Conservation (phyloP, 768 basidiomycete species). For the Naganishia vishniacii region DNA sequence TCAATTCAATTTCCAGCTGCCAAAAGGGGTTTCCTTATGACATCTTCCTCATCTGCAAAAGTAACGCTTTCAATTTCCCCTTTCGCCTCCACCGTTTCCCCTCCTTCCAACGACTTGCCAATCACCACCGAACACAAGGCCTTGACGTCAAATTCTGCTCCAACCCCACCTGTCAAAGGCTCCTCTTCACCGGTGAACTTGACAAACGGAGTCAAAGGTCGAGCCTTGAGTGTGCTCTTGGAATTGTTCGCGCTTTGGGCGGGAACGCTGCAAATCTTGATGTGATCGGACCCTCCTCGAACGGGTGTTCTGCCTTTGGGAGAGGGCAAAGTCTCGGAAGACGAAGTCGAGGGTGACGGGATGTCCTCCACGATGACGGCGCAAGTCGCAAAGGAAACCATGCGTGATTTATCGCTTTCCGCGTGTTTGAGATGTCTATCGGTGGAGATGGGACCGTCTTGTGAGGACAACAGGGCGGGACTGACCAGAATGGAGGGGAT, state of each 20-base stretch:
- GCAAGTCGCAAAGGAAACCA: background rate
- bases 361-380: background rate
- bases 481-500: conserved; percentile 7
- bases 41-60: background rate
- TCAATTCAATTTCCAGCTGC: background rate
- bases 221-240: background rate
- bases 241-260: background rate
- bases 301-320: background rate
- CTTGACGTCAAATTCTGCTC: background rate
- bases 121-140: background rate
- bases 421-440: background rate
- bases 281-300: conserved; percentile 7
- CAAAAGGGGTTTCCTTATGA: background rate
- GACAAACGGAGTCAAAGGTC: conserved; percentile 10
- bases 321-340: conserved; percentile 6
- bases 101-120: conserved; percentile 1
- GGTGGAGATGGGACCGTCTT: background rate
- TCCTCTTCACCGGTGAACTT: conserved; percentile 5
- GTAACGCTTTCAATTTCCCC: conserved; percentile 14
- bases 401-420: background rate
- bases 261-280: conserved; percentile 16
- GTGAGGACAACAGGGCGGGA: background rate
- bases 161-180: background rate
- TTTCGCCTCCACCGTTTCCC: background rate
- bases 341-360: conserved; percentile 3